Percentiles rank a stretch among this genome's conserved stretches.
Evolutionary conservation across 495 filamentous ascomycete genomes (phyloP).

Genomic region (Aspergillus nidulans): DNA sequence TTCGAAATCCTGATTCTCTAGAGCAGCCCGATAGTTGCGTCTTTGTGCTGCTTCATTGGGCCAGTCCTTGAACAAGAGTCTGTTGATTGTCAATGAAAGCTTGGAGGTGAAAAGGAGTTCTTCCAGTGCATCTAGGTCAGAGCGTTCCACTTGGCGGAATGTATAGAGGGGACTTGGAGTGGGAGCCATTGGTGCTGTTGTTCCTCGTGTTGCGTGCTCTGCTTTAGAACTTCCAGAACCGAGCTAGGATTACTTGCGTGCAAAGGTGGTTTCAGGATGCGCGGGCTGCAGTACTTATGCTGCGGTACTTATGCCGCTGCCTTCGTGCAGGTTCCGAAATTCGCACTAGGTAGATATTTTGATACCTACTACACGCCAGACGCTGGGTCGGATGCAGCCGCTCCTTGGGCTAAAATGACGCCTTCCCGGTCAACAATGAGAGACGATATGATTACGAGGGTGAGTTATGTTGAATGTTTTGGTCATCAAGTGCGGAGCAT

Average conservation of each 20-base stretch:
- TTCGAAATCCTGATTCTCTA: background rate
- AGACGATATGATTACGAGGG: background rate
- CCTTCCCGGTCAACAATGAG: background rate
- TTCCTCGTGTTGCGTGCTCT: too few species aligned
- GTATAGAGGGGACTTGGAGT: background rate
- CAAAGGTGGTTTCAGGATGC: background rate
- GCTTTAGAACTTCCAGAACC: too few species aligned
- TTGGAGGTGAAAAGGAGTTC: constrained; percentile 25
- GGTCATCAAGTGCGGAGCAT: too few species aligned
- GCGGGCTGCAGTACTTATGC: background rate
- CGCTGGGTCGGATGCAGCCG: background rate
- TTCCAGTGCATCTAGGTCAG: constrained; percentile 17
- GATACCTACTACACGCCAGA: background rate
- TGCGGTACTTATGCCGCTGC: background rate
- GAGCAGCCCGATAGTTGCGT: constrained; percentile 11
- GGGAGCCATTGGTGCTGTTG: background rate
- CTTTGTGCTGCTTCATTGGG: constrained; percentile 21
- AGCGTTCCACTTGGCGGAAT: background rate
- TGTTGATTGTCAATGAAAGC: constrained; percentile 28
- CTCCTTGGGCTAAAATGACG: background rate
- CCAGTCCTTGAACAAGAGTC: constrained; percentile 27
- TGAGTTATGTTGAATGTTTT: too few species aligned
- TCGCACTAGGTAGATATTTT: background rate
- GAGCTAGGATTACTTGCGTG: too few species aligned
- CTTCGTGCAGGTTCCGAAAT: too few species aligned